Conservation (phyloP, 768 basidiomycete species). For the Naematelia encephala region DNA sequence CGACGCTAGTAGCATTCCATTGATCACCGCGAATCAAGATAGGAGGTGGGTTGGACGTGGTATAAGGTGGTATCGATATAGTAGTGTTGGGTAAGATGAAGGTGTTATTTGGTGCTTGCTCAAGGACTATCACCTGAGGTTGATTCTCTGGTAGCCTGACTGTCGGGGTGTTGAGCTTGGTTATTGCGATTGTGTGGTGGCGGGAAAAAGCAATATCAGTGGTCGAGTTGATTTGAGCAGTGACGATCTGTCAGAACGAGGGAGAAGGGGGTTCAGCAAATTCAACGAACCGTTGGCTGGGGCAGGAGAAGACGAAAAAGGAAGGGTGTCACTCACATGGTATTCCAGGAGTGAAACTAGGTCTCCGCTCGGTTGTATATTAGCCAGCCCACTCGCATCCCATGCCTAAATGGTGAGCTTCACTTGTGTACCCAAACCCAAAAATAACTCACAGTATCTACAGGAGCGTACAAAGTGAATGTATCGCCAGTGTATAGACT, state of each 20-base stretch:
- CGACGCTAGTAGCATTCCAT: slow-evolving; percentile 31
- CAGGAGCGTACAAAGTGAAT: slow-evolving; percentile 26
- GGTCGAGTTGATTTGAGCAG: slow-evolving; percentile 21
- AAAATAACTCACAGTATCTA: slow-evolving; percentile 19
- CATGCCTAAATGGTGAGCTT: no score
- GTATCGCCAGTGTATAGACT: slow-evolving; percentile 17
- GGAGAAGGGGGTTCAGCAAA: background rate
- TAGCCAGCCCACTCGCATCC: slow-evolving; percentile 8
- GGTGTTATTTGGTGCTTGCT: slow-evolving; percentile 15
- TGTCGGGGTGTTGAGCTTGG: slow-evolving; percentile 15
- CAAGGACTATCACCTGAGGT: slow-evolving; percentile 34
- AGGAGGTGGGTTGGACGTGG: no score
- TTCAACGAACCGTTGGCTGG: background rate
- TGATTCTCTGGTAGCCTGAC: slow-evolving; percentile 22
- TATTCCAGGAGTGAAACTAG: slow-evolving; percentile 24
- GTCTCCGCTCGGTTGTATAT: slow-evolving; percentile 12
- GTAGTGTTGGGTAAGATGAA: no score
- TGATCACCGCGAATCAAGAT: slow-evolving; percentile 27
- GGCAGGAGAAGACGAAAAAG: background rate
- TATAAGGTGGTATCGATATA: no score
- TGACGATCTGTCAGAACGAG: slow-evolving; percentile 23
- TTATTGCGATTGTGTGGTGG: slow-evolving; percentile 33
- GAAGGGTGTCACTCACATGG: slow-evolving; percentile 18
- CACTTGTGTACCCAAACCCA: no score
- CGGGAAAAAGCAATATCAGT: slow-evolving; percentile 28